phyloP scores from a whole-genome alignment of 2,329 filamentous ascomycete species.

The Penicillium sp. region DNA sequence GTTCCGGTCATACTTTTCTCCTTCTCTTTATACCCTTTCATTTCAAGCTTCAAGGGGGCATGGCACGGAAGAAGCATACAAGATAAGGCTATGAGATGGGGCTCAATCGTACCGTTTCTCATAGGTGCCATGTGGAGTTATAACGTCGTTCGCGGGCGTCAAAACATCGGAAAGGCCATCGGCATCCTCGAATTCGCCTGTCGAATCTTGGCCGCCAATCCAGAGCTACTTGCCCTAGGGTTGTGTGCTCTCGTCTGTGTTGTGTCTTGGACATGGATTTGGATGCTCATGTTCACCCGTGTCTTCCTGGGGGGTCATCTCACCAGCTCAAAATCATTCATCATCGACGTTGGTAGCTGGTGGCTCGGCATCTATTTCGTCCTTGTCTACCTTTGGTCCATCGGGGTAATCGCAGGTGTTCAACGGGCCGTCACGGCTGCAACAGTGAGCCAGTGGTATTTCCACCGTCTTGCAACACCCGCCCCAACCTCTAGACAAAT shows the following conservation, averaged over 20 bases:
- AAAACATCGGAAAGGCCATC: conserved; percentile 79
- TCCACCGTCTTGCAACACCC: conserved; percentile 83
- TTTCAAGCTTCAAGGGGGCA: conserved; percentile 81
- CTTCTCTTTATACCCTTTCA: conserved; percentile 87
- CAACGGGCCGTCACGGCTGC: conserved; percentile 91
- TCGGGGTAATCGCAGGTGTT: conserved; percentile 82
- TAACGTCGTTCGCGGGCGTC: conserved; percentile 76
- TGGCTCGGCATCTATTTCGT: conserved; percentile 93
- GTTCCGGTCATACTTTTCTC: conserved; percentile 85
- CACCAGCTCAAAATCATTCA: conserved; percentile 63
- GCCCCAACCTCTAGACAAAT: conserved; percentile 77
- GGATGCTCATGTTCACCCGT: conserved; percentile 94
- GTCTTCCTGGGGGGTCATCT: conserved; percentile 93
- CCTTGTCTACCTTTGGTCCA: conserved; percentile 92
- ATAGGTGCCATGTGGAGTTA: conserved; percentile 80
- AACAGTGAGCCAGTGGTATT: conserved; percentile 98
- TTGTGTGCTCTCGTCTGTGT: conserved; percentile 74
- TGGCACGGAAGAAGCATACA: conserved; percentile 78
- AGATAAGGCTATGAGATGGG: conserved; percentile 85
- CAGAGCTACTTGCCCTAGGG: conserved; percentile 80
- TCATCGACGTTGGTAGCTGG: conserved; percentile 88
- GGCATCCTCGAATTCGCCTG: conserved; percentile 91
- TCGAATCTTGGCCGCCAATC: conserved; percentile 81
- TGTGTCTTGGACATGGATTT: conserved; percentile 90
- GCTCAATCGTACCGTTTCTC: conserved; percentile 73